Evolutionary conservation across 441 rosid genomes (phyloP).

Genomic region (Erodium moschatum): DNA sequence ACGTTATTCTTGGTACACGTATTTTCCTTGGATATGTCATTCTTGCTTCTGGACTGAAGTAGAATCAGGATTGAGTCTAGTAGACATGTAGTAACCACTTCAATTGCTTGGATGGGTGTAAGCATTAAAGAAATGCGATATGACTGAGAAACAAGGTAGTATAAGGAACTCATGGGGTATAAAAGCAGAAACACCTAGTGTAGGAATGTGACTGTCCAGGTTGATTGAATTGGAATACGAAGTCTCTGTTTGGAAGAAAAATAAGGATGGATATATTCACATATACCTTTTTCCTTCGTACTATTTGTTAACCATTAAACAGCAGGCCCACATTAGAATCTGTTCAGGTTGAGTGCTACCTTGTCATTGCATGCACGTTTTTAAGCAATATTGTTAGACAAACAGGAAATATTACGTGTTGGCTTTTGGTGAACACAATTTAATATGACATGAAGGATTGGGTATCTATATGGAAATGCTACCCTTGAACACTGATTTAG

Average conservation of each 20-base stretch:
- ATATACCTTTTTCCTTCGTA: not conserved
- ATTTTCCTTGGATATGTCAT: not conserved
- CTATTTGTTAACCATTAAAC: not conserved
- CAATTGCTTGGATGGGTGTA: not conserved
- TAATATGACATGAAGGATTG: not conserved
- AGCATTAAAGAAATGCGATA: not conserved
- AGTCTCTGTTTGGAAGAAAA: not conserved
- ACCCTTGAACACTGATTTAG: not conserved
- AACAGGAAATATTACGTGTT: not conserved
- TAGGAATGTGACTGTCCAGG: not conserved
- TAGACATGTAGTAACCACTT: not conserved
- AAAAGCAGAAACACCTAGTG: not conserved
- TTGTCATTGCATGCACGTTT: not conserved
- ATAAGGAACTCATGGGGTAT: not conserved
- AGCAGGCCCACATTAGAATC: too few relatives aligned
- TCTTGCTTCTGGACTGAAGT: not conserved
- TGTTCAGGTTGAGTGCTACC: not conserved
- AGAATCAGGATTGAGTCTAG: not conserved
- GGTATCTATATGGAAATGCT: not conserved
- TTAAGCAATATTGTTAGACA: not conserved
- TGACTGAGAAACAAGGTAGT: not conserved
- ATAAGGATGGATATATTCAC: not conserved
- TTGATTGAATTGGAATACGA: not conserved
- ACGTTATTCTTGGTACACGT: not conserved
- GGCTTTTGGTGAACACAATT: not conserved